These are phyloP conservation scores for Citrus cavaleriei DNA, from an alignment of 345 rosid species.

Conservation along the genomic window DNA sequence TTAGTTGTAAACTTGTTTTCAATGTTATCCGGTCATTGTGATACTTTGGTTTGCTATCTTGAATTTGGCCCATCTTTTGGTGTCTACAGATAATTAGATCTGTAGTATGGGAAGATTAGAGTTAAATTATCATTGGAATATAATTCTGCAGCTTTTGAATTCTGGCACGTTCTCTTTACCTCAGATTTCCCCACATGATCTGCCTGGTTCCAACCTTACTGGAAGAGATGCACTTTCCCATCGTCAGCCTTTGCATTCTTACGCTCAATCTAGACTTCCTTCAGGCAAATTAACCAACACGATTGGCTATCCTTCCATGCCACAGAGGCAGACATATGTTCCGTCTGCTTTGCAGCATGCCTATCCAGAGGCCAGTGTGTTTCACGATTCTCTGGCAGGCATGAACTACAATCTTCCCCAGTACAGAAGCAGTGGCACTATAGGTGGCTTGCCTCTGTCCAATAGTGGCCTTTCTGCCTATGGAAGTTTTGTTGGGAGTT, in stretches of 20 bases:
- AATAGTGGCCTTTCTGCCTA: conserved; percentile 16
- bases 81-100: not conserved
- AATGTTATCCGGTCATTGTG: not conserved
- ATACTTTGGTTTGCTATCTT: not conserved
- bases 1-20: not conserved
- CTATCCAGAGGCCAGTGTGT: conserved; percentile 16
- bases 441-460: conserved; percentile 21
- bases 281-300: conserved; percentile 7
- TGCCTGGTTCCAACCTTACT: conserved; percentile 12
- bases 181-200: conserved; percentile 10
- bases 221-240: conserved; percentile 12
- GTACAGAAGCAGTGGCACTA: conserved; percentile 6
- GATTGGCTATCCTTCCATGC: conserved; percentile 17
- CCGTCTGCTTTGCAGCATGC: conserved; percentile 25
- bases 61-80: not conserved
- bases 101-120: not conserved
- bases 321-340: conserved; percentile 16
- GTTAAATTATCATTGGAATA: not conserved
- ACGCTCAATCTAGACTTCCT: conserved; percentile 13
- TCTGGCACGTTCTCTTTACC: conserved; percentile 19
- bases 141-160: conserved; percentile 20
- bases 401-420: conserved; percentile 18
- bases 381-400: conserved; percentile 25
- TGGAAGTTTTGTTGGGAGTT: conserved; percentile 23
- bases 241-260: conserved; percentile 11